A percentile compares a stretch with the other conserved stretches of the same genome.
These are phyloP conservation scores for Mycena chlorophos DNA, from an alignment of 768 basidiomycete species.

Conservation along the genomic window DNA sequence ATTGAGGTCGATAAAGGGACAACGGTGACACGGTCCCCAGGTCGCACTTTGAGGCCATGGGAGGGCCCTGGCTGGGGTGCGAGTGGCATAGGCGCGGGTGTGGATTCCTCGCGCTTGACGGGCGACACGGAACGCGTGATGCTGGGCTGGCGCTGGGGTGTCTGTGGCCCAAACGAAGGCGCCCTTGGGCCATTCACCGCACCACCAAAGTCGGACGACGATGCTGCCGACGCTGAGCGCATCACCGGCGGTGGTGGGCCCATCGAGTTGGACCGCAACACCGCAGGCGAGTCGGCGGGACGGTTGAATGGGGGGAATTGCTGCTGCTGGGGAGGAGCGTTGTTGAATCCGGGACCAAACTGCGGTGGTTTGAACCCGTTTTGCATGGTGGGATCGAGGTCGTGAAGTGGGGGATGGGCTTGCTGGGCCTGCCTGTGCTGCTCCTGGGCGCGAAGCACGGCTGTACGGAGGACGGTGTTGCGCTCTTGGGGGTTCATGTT, in stretches of 20 bases:
- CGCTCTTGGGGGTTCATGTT: slow-evolving; percentile 15
- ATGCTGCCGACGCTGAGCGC: slow-evolving; percentile 15
- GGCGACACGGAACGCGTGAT: slow-evolving; percentile 14
- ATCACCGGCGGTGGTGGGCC: slow-evolving; percentile 11
- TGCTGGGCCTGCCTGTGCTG: slow-evolving; percentile 10
- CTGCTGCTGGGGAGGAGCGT: neutral
- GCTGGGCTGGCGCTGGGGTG: slow-evolving; percentile 10
- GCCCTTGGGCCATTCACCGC: neutral
- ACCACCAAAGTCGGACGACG: slow-evolving; percentile 2
- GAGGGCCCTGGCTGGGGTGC: slow-evolving; percentile 45
- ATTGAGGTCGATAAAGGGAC: slow-evolving; percentile 61
- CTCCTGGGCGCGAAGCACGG: slow-evolving; percentile 1
- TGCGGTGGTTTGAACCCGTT: slow-evolving; percentile 19
- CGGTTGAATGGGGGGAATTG: slow-evolving; percentile 15
- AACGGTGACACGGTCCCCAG: slow-evolving; percentile 58
- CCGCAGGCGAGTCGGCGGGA: slow-evolving; percentile 12
- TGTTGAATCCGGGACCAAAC: slow-evolving; percentile 14
- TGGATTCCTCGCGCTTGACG: slow-evolving; percentile 6
- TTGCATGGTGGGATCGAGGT: slow-evolving; percentile 7
- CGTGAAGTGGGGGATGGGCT: slow-evolving; percentile 11
- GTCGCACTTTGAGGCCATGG: slow-evolving; percentile 51
- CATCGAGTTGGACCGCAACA: slow-evolving; percentile 18
- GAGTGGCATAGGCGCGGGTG: slow-evolving; percentile 10
- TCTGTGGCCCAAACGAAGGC: slow-evolving; percentile 13
- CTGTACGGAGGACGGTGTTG: neutral